Base-by-base conservation (phyloP, 2,329 filamentous ascomycete genomes). In the Rhinocladiella similis region DNA sequence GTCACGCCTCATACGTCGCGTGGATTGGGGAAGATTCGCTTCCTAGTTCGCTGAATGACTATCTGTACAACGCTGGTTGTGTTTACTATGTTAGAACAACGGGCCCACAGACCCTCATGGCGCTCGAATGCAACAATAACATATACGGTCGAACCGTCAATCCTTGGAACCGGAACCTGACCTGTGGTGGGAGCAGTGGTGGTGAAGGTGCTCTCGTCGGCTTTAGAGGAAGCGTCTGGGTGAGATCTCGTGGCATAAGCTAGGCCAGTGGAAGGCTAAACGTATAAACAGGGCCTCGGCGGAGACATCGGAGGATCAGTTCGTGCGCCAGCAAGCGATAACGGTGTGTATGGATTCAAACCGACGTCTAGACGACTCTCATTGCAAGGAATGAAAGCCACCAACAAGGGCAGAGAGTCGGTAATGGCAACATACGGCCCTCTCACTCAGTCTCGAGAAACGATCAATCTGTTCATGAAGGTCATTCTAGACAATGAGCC, bases 121-220 rank as follows among this genome's bases (percentile, higher is more conserved):
- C 65, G 45, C 61, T 70, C 1, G 69, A 72, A 52, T 69, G 65
- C 13, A 60, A 58, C 29, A 69, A 54, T 48, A 70, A 70, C 47
- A 61, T 70, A 20, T 69, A 66, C 38, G 69, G 69, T 7, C 38
- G 36, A 19, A 84, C 82, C 0, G 73, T 77, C 9, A 84, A 84
- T 61, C 81, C 82, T 0, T 76, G 75, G 65, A 83, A 84, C 64
- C 72, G 70, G 1, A 73, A 70, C 1, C 66, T 84, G 20, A 80
- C 80, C 0, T 65, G 73, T 16, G 82, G 82, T 5, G 82, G 82
- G 1, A 80, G 76, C 3, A 80, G 78, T 5, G 82, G 83, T 41
- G 82, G 82, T 43, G 82, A 85, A 68, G 81, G 81, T 1, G 80
- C 82, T 0, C 67, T 84, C 2, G 54, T 83, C 12, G 81, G 75